phyloP scores from a whole-genome alignment of 768 basidiomycete species.

The Chalciporus sphaerocephalus region DNA sequence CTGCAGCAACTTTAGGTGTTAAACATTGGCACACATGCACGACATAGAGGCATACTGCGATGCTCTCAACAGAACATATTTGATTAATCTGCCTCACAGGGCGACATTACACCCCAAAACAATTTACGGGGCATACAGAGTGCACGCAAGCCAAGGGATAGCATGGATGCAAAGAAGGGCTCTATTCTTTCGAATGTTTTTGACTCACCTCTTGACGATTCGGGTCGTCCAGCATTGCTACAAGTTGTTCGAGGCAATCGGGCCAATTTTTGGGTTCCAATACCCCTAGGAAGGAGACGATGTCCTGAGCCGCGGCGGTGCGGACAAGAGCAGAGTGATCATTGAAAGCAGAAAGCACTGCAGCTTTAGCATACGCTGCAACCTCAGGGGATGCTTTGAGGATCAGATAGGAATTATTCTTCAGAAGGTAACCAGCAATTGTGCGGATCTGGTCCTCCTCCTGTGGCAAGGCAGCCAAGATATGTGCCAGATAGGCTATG shows the following conservation, averaged over 20 bases:
- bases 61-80: constrained; percentile 2
- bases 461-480: constrained; percentile 72
- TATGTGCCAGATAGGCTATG: constrained; percentile 92
- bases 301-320: constrained; percentile 89
- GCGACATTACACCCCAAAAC: constrained; percentile 1
- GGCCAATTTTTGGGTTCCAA: constrained; percentile 94
- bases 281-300: constrained; percentile 83
- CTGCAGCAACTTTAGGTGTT: constrained; percentile 4
- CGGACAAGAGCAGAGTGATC: constrained; percentile 84
- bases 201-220: constrained; percentile 82
- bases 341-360: constrained; percentile 76
- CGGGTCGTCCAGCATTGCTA: constrained; percentile 74
- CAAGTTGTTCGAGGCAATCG: constrained; percentile 84
- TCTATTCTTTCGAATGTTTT: neutral
- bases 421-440: constrained; percentile 94
- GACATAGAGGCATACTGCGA: constrained; percentile 5
- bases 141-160: neutral
- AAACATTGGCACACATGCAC: neutral
- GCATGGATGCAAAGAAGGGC: neutral
- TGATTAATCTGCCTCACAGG: constrained; percentile 5
- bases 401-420: constrained; percentile 87
- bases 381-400: constrained; percentile 64
- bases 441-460: constrained; percentile 93
- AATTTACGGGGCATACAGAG: constrained; percentile 4
- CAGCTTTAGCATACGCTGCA: constrained; percentile 65